These are phyloP conservation scores for Erodium maritimum DNA, from an alignment of 345 rosid genomes.

Conservation along the genomic window DNA sequence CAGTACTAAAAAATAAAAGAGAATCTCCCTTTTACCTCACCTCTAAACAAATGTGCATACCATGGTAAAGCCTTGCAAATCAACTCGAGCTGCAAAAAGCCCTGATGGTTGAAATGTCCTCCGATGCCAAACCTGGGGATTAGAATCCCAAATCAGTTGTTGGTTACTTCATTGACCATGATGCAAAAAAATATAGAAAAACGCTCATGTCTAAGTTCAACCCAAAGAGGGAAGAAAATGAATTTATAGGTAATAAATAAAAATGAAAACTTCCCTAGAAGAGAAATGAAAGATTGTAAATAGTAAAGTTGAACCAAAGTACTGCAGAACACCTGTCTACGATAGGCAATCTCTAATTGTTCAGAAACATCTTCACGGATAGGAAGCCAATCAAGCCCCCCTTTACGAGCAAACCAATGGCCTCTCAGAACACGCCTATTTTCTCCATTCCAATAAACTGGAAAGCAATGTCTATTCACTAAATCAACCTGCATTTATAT, in stretches of 20 bases:
- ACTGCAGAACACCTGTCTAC: constrained; percentile 42
- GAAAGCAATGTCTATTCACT: constrained; percentile 69
- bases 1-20: background rate
- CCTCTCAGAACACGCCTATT: constrained; percentile 93
- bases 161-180: background rate
- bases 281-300: background rate
- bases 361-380: constrained; percentile 87
- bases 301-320: background rate
- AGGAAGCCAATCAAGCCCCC: constrained; percentile 91
- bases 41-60: constrained; percentile 32
- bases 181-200: background rate
- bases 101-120: constrained; percentile 91
- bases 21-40: background rate
- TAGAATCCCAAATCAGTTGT: constrained; percentile 6
- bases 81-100: constrained; percentile 92
- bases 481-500: constrained; percentile 60
- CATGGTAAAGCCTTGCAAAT: constrained; percentile 69
- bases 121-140: constrained; percentile 81
- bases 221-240: constrained; percentile 2
- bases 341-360: constrained; percentile 79
- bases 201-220: background rate
- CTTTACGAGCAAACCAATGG: constrained; percentile 95
- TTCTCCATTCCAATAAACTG: constrained; percentile 96
- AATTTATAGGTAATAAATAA: background rate
- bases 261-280: background rate